phyloP scores from a whole-genome alignment of 2,329 filamentous ascomycete genomes.

The Dothideomycetidae sp. region DNA sequence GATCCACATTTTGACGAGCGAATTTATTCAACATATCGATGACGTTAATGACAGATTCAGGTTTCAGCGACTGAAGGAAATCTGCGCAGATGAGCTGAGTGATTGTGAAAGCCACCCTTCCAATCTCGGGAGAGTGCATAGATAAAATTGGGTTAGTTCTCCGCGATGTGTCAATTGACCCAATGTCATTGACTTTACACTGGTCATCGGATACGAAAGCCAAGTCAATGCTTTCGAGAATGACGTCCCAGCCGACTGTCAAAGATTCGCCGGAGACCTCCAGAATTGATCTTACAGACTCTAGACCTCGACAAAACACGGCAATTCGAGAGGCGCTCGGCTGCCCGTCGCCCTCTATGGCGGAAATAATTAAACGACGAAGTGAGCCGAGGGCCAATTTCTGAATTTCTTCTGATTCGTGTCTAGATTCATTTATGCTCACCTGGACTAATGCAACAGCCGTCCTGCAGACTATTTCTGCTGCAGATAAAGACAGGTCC shows the following conservation, averaged over 20 bases:
- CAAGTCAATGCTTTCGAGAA: conserved; percentile 73
- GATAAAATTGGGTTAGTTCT: conserved; percentile 7
- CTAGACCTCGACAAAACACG: conserved; percentile 58
- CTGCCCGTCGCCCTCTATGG: conserved; percentile 18
- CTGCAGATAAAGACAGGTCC: conserved; percentile 34
- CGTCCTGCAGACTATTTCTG: conserved; percentile 35
- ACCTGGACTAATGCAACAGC: conserved; percentile 34
- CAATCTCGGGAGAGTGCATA: conserved; percentile 55
- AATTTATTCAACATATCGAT: conserved; percentile 84
- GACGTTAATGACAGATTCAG: conserved; percentile 61
- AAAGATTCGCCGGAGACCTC: conserved; percentile 81
- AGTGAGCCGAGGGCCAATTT: conserved; percentile 21
- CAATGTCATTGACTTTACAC: conserved; percentile 3
- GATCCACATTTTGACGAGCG: conserved; percentile 74
- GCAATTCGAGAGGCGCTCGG: conserved; percentile 23
- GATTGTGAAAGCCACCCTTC: conserved; percentile 76
- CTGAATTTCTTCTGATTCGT: conserved; percentile 18
- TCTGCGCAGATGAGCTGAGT: conserved; percentile 89
- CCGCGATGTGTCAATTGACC: background rate
- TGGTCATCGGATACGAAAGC: conserved; percentile 44
- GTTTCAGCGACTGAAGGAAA: conserved; percentile 59
- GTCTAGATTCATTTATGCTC: conserved; percentile 37
- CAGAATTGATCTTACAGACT: conserved; percentile 55
- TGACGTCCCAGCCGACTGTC: conserved; percentile 67
- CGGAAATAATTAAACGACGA: conserved; percentile 33